phyloP scores from a whole-genome alignment of 345 rosid species.

The Salix purpurea region DNA sequence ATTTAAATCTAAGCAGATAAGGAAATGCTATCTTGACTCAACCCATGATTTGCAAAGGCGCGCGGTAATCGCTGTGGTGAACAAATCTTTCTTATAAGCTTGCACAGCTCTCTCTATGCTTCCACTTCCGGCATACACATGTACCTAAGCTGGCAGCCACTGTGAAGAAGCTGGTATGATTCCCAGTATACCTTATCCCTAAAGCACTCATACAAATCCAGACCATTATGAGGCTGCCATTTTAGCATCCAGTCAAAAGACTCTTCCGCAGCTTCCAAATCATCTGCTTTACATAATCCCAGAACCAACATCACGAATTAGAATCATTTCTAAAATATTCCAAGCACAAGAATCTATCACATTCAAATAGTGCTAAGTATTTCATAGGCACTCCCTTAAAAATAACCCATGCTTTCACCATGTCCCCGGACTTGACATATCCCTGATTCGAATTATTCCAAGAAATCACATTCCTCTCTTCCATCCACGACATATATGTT shows the following conservation, averaged over 20 bases:
- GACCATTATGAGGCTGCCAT: conserved; percentile 29
- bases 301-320: conserved; percentile 22
- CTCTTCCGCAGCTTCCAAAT: conserved; percentile 20
- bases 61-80: conserved; percentile 26
- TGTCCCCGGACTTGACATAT: background rate
- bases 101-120: conserved; percentile 20
- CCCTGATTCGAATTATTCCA: conserved; percentile 35
- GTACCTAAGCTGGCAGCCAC: conserved; percentile 22
- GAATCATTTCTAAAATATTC: conserved; percentile 18
- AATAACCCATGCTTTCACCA: conserved; percentile 26
- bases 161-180: conserved; percentile 27
- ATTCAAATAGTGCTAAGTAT: conserved; percentile 24
- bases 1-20: conserved; percentile 27
- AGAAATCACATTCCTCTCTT: conserved; percentile 25
- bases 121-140: conserved; percentile 30
- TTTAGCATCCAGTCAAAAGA: conserved; percentile 28
- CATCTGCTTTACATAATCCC: conserved; percentile 26
- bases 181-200: conserved; percentile 22
- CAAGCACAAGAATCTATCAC: conserved; percentile 30
- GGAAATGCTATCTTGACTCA: conserved; percentile 20
- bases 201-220: conserved; percentile 24
- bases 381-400: conserved; percentile 28
- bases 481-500: conserved; percentile 23
- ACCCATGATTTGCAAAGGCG: conserved; percentile 37
- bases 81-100: conserved; percentile 4